Conservation (phyloP, 2,329 filamentous ascomycete genomes). For the Aspergillus bombycis region DNA sequence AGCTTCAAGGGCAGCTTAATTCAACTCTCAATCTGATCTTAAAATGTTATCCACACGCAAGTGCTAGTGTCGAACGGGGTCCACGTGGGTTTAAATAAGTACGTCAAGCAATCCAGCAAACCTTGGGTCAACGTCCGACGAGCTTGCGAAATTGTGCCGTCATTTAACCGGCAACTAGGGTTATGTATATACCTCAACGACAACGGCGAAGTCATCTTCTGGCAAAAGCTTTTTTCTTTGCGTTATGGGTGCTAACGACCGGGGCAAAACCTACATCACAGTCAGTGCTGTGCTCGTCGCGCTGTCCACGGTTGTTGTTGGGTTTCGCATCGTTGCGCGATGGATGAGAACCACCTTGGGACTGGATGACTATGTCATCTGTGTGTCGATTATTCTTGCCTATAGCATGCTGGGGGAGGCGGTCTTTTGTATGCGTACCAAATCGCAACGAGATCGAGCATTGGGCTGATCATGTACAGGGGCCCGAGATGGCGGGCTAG, state of each 20-base stretch:
- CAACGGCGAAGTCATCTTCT: background rate
- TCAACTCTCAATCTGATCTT: background rate
- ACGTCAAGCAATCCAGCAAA: background rate
- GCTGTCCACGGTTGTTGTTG: background rate
- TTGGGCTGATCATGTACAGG: background rate
- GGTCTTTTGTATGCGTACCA: background rate
- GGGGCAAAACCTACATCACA: background rate
- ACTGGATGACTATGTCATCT: conserved; percentile 7
- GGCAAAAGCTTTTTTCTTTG: background rate
- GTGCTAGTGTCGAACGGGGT: background rate
- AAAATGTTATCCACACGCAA: background rate
- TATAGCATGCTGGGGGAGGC: conserved; percentile 5
- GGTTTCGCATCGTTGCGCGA: background rate
- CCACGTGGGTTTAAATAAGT: background rate
- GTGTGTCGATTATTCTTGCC: conserved; percentile 1
- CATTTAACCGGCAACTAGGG: background rate
- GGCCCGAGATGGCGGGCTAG: conserved; percentile 2
- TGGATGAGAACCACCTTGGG: conserved; percentile 1
- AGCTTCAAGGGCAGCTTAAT: background rate
- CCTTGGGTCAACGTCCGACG: background rate
- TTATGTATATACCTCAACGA: background rate
- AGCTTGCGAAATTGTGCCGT: conserved; percentile 1
- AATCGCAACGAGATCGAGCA: background rate
- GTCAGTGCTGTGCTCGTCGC: background rate
- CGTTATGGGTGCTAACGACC: background rate